Evolutionary conservation across 805 yeast genomes (phyloP), one percentile per base, ranked within the genome.

Genomic region (Phaffomyces opuntiae): DNA sequence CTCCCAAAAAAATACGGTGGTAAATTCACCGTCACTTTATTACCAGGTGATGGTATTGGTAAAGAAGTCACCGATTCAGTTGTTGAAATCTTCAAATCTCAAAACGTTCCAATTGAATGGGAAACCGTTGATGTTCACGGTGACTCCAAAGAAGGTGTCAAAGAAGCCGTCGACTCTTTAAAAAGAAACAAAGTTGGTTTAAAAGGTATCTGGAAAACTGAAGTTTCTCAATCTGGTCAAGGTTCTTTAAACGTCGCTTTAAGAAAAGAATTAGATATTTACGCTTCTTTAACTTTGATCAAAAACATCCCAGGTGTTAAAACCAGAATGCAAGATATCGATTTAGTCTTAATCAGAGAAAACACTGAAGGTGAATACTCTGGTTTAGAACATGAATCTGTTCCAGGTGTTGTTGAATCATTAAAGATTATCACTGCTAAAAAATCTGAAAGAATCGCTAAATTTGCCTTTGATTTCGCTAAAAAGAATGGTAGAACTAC

Each of bases 341-440:
- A 90, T 72, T 78, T 91, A 64, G 96, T 90, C 36, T 77, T 93
- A 55, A 95, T 93, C 65, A 88, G 99, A 78, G 99, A 93, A 73
- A 93, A 93, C 78, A 91, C 97, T 57, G 98, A 91, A 74, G 97
- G 96, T 73, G 98, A 91, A 73, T 91, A 88, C 76, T 91, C 98
- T 43, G 98, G 98, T 62, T 77, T 93, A 62, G 99, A 91, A 77
- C 98, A 93, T 73, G 93, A 85, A 69, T 87, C 96, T 40, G 93
- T 87, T 60, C 95, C 96, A 55, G 98, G 96, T 70, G 96, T 91
- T 54, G 98, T 93, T 55, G 98, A 91, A 77, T 87, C 96, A 37
- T 75, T 90, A 61, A 91, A 93, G 75, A 87, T 93, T 69, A 85
- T 91, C 75, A 91, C 98, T 60, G 82, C 87, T 71, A 77, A 78